Conservation (phyloP, 345 rosid genomes). For the Citrus maxima region DNA sequence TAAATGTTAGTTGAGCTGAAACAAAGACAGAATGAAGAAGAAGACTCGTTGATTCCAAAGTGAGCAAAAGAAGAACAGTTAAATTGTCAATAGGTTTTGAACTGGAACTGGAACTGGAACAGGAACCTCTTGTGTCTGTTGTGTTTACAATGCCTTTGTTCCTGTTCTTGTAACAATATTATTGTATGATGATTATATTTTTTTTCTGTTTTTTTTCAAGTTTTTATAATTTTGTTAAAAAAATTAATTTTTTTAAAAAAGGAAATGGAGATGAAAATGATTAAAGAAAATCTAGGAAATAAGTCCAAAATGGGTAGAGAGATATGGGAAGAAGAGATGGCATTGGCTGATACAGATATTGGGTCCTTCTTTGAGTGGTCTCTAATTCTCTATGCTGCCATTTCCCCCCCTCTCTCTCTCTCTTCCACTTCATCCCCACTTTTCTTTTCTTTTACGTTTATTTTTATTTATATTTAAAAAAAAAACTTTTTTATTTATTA, state of each 20-base stretch:
- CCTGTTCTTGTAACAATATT: not conserved
- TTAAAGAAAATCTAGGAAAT: not conserved
- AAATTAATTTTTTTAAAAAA: no score
- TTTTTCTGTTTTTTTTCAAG: not conserved
- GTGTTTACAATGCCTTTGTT: not conserved
- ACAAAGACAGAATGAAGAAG: not conserved
- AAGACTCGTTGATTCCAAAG: not conserved
- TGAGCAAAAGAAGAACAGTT: not conserved
- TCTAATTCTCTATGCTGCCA: conserved; percentile 16
- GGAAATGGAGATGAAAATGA: not conserved
- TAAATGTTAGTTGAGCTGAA: not conserved
- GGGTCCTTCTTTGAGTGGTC: conserved; percentile 52
- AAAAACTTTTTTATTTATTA: no score
- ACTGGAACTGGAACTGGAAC: not conserved
- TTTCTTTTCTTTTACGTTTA: not conserved
- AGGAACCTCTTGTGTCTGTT: not conserved
- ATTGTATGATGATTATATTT: not conserved
- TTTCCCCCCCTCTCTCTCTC: conserved; percentile 4
- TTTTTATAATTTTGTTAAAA: not conserved
- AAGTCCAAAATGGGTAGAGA: conserved; percentile 8
- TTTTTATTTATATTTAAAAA: not conserved
- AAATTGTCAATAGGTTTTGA: not conserved
- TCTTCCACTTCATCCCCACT: not conserved
- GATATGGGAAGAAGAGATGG: conserved; percentile 54
- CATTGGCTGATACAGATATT: conserved; percentile 57